Conservation (phyloP, 768 basidiomycete species). For the Pholiota molesta region DNA sequence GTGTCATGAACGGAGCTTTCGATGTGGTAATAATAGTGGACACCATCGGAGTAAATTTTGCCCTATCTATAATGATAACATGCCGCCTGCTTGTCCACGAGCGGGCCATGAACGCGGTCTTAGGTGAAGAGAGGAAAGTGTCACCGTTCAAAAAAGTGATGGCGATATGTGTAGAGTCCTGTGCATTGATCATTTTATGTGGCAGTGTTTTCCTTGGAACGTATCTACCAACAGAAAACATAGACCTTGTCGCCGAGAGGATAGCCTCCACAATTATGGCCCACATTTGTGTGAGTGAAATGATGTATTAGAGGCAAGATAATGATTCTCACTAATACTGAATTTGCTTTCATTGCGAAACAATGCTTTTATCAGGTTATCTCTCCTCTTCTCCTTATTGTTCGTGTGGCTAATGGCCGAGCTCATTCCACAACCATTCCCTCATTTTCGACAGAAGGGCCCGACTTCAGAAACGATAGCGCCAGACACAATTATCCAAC, state of each 20-base stretch:
- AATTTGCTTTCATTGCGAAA: too few species aligned
- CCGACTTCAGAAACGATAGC: neutral
- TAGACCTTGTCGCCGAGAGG: neutral
- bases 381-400: neutral
- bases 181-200: conserved; percentile 6
- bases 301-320: too few species aligned
- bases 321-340: too few species aligned
- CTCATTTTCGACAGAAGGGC: neutral
- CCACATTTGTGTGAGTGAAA: too few species aligned
- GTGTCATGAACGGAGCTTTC: too few species aligned
- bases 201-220: neutral
- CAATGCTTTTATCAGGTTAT: too few species aligned
- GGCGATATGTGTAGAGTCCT: conserved; percentile 19
- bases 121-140: conserved; percentile 1
- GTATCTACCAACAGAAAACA: too few species aligned
- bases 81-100: conserved; percentile 11
- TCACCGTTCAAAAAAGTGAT: conserved; percentile 7
- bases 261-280: too few species aligned
- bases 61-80: conserved; percentile 10
- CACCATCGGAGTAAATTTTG: neutral
- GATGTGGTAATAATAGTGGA: neutral
- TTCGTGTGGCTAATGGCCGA: neutral
- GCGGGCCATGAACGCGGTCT: neutral
- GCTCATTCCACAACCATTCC: neutral
- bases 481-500: neutral